Evolutionary conservation across 2,329 filamentous ascomycete genomes (phyloP), one percentile per base, ranked within the genome.

Genomic region (Stemphylium lycopersici): DNA sequence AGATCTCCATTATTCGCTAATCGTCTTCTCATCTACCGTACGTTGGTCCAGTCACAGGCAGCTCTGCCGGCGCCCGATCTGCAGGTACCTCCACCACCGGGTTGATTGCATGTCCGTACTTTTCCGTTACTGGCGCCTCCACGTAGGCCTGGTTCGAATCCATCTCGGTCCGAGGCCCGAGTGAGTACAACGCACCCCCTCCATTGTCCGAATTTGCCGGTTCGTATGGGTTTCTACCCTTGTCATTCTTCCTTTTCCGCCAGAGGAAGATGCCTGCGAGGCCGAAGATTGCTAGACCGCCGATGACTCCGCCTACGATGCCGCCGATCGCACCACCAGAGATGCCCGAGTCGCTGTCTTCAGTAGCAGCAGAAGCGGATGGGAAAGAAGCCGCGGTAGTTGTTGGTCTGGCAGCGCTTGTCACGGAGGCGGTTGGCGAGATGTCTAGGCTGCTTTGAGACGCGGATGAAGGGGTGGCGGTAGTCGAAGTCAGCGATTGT

Each of bases 281-380:
- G 26, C 65, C 45, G 37, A 69, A 43, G 16, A 61, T 32, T 7
- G 59, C 59, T 13, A 69, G 57, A 12, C 55, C 59, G 22, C 58
- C 56, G 11, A 65, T 15, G 18, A 58, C 47, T 20, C 66, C 66
- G 34, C 68, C 54, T 4, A 60, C 52, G 15, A 65, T 61, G 22
- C 64, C 67, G 24, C 61, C 67, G 42, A 69, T 69, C 22, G 56
- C 57, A 40, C 59, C 59, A 15, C 55, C 31, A n/a, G 62, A 62
- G 8, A 59, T 36, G 29, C 41, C 39, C 7, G 33, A 32, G 13
- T 22, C 8, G 1, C 33, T 20, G n/a, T 22, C 18, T 4, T 32
- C 11, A 13, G 39, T 20, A 13, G 11, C 22, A 11, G 40, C 11
- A 12, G 7, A 18, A 13, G n/a, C 15, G 29, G 31, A 26, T 12